Evolutionary conservation across 208 protist genomes (phyloP).

Genomic region (Herpetomonas samuelpessoai): DNA sequence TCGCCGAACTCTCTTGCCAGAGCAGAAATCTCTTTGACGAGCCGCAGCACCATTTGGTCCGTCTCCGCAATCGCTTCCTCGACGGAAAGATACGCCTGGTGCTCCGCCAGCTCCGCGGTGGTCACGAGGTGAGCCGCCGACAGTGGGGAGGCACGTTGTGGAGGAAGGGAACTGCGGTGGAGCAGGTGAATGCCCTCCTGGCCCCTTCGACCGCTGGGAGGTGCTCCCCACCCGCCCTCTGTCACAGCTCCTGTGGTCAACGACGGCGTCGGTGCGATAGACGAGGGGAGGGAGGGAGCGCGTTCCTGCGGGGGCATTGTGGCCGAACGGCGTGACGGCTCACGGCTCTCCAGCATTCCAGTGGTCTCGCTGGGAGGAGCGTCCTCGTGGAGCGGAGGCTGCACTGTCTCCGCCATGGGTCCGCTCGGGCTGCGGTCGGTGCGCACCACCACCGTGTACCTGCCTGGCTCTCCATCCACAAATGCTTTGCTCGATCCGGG

Average conservation of each 20-base stretch:
- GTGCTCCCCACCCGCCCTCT: too few relatives aligned
- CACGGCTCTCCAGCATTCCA: too few relatives aligned
- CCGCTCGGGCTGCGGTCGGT: neutral
- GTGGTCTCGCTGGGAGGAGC: too few relatives aligned
- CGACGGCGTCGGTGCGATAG: too few relatives aligned
- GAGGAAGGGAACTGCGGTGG: too few relatives aligned
- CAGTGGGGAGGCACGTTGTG: too few relatives aligned
- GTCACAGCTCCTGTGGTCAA: too few relatives aligned
- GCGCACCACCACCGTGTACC: neutral
- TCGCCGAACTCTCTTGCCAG: constrained; percentile 16
- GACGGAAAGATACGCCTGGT: too few relatives aligned
- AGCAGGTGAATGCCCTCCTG: too few relatives aligned
- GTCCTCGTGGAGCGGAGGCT: neutral
- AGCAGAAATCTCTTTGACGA: constrained; percentile 18
- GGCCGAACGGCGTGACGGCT: neutral
- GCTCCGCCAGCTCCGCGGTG: too few relatives aligned
- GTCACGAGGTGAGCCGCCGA: too few relatives aligned
- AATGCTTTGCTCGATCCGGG: neutral
- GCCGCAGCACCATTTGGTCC: constrained; percentile 17
- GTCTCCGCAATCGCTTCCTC: constrained; percentile 22
- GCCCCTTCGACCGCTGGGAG: too few relatives aligned
- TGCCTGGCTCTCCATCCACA: neutral
- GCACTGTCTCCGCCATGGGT: neutral
- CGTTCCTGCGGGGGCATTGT: neutral
- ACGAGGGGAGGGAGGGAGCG: neutral